Conservation (phyloP, 176 grass and related monocot species). For the Pharus latifolius region DNA sequence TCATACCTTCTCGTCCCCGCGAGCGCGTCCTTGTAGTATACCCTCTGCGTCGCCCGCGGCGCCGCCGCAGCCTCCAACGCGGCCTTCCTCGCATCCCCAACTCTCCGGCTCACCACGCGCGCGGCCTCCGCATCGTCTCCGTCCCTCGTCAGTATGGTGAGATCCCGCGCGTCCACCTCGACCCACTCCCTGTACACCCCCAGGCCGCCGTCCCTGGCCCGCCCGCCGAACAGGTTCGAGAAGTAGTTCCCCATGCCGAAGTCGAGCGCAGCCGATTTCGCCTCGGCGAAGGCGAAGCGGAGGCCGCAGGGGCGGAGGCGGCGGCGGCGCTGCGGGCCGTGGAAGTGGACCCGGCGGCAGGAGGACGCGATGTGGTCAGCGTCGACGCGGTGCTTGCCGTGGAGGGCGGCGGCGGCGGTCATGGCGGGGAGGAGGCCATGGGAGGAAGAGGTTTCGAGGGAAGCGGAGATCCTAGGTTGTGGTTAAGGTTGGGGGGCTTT, state of each 20-base stretch:
- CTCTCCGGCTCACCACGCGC: not conserved
- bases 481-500: not conserved
- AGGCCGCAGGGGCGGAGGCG: not conserved
- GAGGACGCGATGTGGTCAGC: too few relatives aligned
- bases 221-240: not conserved
- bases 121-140: not conserved
- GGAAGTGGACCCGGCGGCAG: not conserved
- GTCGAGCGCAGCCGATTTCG: not conserved
- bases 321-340: conserved; percentile 7
- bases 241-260: conserved; percentile 31
- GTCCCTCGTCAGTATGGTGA: conserved; percentile 25
- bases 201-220: not conserved
- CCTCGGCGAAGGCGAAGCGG: not conserved
- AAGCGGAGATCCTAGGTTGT: conserved; percentile 22
- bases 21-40: conserved; percentile 2
- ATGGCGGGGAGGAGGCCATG: conserved; percentile 22
- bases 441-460: not conserved
- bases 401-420: not conserved
- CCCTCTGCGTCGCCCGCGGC: not conserved
- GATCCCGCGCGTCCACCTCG: not conserved
- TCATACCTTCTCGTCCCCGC: not conserved
- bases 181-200: not conserved
- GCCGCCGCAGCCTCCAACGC: not conserved
- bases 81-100: conserved; percentile 14
- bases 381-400: conserved; percentile 20